Evolutionary conservation across 2,329 filamentous ascomycete genomes (phyloP).

Genomic region (Ciborinia camelliae): DNA sequence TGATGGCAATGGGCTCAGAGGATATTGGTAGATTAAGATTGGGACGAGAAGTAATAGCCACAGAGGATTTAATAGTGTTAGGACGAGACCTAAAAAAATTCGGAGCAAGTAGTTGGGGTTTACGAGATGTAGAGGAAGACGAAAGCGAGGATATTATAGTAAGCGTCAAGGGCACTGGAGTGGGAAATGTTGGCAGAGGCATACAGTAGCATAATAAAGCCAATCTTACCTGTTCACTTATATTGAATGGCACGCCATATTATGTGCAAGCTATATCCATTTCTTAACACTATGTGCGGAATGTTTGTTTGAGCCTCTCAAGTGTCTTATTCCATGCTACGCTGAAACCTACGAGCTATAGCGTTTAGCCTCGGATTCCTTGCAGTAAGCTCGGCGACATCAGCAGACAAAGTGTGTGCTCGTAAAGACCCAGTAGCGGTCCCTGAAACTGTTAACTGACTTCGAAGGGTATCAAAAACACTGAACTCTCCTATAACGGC

Average conservation of each 20-base stretch:
- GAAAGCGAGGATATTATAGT: conserved; percentile 68
- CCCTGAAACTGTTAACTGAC: conserved; percentile 35
- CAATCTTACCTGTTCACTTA: background rate
- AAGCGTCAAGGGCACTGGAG: conserved; percentile 86
- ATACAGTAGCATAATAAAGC: conserved; percentile 52
- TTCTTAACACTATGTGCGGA: background rate
- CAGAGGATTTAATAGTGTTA: conserved; percentile 74
- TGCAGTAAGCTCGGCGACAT: conserved; percentile 28
- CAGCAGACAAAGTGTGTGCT: conserved; percentile 33
- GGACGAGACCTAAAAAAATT: conserved; percentile 86
- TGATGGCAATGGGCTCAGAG: conserved; percentile 98
- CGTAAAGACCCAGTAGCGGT: conserved; percentile 32
- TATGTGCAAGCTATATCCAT: background rate
- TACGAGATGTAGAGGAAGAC: conserved; percentile 69
- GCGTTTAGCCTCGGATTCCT: conserved; percentile 32
- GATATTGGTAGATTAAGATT: conserved; percentile 86
- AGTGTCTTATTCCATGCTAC: conserved; percentile 24
- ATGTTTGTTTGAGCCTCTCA: conserved; percentile 15
- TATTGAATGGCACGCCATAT: background rate
- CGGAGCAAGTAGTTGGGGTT: conserved; percentile 85
- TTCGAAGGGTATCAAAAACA: conserved; percentile 35
- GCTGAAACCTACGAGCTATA: conserved; percentile 30
- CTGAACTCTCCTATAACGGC: conserved; percentile 37
- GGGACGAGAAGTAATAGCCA: conserved; percentile 76
- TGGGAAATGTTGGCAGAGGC: conserved; percentile 93